These are phyloP conservation scores for Cyclotella choctawhatcheeana DNA, from an alignment of 108 stramenopile genomes.

Conservation along the genomic window DNA sequence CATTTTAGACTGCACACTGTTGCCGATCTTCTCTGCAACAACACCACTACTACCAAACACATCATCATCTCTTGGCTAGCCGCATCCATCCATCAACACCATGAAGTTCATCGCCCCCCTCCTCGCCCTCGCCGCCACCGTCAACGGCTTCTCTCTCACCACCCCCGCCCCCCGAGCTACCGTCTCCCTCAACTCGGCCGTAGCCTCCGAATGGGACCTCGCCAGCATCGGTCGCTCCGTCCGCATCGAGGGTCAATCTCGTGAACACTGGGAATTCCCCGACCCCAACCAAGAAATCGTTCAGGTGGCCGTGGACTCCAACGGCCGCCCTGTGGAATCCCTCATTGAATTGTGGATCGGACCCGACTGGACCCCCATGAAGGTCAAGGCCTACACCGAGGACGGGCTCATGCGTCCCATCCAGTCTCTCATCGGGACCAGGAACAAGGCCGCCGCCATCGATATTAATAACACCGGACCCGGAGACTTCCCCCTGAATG, in stretches of 20 bases:
- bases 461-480: constrained; percentile 61
- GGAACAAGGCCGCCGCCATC: constrained; percentile 60
- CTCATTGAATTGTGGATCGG: constrained; percentile 60
- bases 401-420: constrained; percentile 60
- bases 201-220: constrained; percentile 53
- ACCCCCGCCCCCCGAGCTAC: constrained; percentile 23
- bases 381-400: constrained; percentile 63
- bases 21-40: neutral
- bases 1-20: neutral
- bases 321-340: constrained; percentile 54
- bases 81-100: constrained; percentile 31
- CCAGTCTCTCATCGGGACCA: constrained; percentile 57
- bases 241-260: constrained; percentile 56
- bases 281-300: constrained; percentile 60
- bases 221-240: constrained; percentile 47
- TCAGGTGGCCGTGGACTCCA: constrained; percentile 57
- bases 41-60: neutral
- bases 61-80: neutral
- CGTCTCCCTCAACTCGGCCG: constrained; percentile 22
- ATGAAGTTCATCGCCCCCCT: constrained; percentile 48
- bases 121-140: constrained; percentile 42
- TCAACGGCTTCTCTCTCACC: constrained; percentile 46
- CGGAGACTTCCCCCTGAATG: constrained; percentile 59
- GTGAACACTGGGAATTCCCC: constrained; percentile 60
- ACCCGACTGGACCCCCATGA: constrained; percentile 70